Conservation (phyloP, 495 filamentous ascomycete genomes). For the Chaetomium fimeti region DNA sequence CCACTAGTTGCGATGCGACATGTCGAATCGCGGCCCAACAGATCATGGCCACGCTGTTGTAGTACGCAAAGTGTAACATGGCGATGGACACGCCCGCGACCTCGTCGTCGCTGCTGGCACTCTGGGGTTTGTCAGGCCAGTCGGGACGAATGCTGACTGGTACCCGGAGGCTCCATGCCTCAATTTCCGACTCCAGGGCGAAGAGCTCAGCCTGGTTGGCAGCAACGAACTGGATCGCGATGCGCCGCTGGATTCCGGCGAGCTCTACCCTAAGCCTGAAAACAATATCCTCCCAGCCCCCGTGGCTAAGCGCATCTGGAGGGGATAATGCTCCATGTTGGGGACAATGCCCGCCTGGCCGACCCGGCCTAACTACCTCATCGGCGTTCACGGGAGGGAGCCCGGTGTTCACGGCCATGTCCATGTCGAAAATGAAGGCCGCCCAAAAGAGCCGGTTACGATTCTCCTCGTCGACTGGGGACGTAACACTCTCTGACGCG, state of each 20-base stretch:
- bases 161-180: not conserved
- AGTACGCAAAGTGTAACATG: not conserved
- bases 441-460: not conserved
- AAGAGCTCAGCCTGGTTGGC: not conserved
- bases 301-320: not conserved
- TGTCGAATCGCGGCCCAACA: not conserved
- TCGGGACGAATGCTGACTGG: not conserved
- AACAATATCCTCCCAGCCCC: not conserved
- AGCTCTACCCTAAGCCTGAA: not conserved
- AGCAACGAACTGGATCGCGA: not conserved
- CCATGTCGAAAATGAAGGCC: not conserved
- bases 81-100: not conserved
- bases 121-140: not conserved
- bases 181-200: not conserved
- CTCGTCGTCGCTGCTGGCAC: not conserved
- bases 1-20: not conserved
- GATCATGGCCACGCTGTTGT: not conserved
- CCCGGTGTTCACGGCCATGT: not conserved
- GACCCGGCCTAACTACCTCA: not conserved
- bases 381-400: not conserved
- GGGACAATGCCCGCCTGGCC: too few species aligned
- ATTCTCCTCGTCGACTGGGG: not conserved
- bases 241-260: not conserved
- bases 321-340: too few species aligned
- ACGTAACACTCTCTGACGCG: not conserved